Conservation (phyloP, 805 yeast species). For the Clavispora phyllophila region DNA sequence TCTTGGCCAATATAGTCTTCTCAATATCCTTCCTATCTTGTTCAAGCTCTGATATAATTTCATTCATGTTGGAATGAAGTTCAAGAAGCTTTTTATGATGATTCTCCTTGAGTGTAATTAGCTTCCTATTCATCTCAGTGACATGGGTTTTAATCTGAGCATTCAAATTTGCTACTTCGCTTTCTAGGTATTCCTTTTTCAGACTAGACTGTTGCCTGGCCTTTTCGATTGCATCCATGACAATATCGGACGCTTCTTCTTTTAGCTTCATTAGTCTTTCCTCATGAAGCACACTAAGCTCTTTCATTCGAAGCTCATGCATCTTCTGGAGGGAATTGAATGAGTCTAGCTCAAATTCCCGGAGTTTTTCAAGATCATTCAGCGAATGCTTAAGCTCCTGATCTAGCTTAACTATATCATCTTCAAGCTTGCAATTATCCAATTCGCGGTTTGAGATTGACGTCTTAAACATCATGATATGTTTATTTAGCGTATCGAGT, state of each 20-base stretch:
- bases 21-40: slow-evolving; percentile 8
- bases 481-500: slow-evolving; percentile 1
- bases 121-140: slow-evolving; percentile 19
- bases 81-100: slow-evolving; percentile 16
- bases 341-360: slow-evolving; percentile 18
- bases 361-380: slow-evolving; percentile 29
- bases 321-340: slow-evolving; percentile 17
- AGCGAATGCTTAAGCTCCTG: slow-evolving; percentile 30
- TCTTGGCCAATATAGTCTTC: slow-evolving; percentile 7
- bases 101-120: slow-evolving; percentile 22
- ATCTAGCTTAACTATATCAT: slow-evolving; percentile 32
- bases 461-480: slow-evolving; percentile 28
- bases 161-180: slow-evolving; percentile 4
- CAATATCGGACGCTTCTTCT: slow-evolving; percentile 24
- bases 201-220: slow-evolving; percentile 3
- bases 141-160: slow-evolving; percentile 7
- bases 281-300: slow-evolving; percentile 18
- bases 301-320: slow-evolving; percentile 15
- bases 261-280: slow-evolving; percentile 20
- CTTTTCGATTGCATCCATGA: slow-evolving; percentile 33
- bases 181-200: slow-evolving; percentile 1
- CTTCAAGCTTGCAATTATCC: slow-evolving; percentile 28
- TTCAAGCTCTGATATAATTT: slow-evolving; percentile 10
- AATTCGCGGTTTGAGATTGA: slow-evolving; percentile 34
- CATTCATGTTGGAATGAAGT: slow-evolving; percentile 14